Evolutionary conservation across 306 rosid genomes (phyloP).

Genomic region (Vachellia pachyceras): DNA sequence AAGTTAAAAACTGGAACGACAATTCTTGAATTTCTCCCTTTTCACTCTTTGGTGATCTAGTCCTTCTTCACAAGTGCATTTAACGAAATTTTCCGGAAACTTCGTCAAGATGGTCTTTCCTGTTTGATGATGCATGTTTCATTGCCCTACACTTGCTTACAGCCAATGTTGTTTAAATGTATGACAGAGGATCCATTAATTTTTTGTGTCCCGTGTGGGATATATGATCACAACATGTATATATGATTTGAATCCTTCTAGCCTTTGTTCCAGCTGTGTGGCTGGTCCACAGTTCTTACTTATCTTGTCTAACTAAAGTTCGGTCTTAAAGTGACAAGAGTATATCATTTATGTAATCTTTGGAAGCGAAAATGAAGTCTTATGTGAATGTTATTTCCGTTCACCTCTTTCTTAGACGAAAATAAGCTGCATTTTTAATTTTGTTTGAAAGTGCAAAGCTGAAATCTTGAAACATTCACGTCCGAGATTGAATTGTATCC

Average conservation of each 20-base stretch:
- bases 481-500: slow-evolving; percentile 14
- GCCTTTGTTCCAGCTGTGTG: slow-evolving; percentile 47
- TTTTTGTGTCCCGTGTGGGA: slow-evolving; percentile 32
- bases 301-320: slow-evolving; percentile 37
- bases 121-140: slow-evolving; percentile 38
- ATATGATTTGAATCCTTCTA: slow-evolving; percentile 41
- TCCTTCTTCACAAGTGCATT: slow-evolving; percentile 16
- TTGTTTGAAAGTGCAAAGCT: neutral
- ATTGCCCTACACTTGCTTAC: slow-evolving; percentile 38
- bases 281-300: slow-evolving; percentile 54
- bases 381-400: slow-evolving; percentile 17
- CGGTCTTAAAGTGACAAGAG: slow-evolving; percentile 12
- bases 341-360: slow-evolving; percentile 19
- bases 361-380: slow-evolving; percentile 40
- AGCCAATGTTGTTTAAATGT: slow-evolving; percentile 33
- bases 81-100: slow-evolving; percentile 32
- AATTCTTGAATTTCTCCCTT: slow-evolving; percentile 1
- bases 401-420: neutral
- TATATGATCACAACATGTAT: slow-evolving; percentile 31
- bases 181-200: slow-evolving; percentile 34
- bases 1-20: slow-evolving; percentile 14
- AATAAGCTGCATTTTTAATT: neutral
- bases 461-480: slow-evolving; percentile 16
- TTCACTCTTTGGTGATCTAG: slow-evolving; percentile 20
- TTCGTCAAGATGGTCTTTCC: slow-evolving; percentile 40